Percentiles rank a stretch among this genome's conserved stretches.
These are phyloP conservation scores for Chalaropsis ovoidea DNA, from an alignment of 2,329 filamentous ascomycete species.

Conservation along the genomic window DNA sequence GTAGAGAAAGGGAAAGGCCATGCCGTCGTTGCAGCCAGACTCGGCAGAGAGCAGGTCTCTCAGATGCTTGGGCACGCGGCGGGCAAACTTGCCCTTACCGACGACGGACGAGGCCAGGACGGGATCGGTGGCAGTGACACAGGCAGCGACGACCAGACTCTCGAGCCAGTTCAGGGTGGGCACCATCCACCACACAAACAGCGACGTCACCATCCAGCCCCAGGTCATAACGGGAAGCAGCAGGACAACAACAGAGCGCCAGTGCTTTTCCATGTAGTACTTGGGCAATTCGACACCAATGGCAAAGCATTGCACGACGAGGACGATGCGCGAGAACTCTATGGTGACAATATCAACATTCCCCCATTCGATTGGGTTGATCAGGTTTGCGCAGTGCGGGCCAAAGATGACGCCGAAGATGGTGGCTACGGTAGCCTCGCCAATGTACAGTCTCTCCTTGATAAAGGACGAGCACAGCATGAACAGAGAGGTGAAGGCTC, in stretches of 20 bases:
- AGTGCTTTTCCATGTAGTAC: conserved; percentile 96
- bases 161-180: conserved; percentile 76
- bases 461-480: conserved; percentile 98
- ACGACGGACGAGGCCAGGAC: conserved; percentile 96
- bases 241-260: conserved; percentile 80
- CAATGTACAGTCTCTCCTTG: conserved; percentile 97
- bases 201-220: conserved; percentile 84
- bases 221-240: conserved; percentile 95
- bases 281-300: conserved; percentile 83
- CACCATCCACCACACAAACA: conserved; percentile 91
- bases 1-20: conserved; percentile 98
- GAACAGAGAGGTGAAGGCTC: conserved; percentile 93
- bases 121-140: conserved; percentile 93
- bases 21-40: conserved; percentile 97
- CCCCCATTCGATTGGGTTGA: conserved; percentile 67
- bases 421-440: conserved; percentile 90
- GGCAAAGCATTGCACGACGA: conserved; percentile 87
- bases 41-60: conserved; percentile 90
- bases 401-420: conserved; percentile 83
- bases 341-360: conserved; percentile 78
- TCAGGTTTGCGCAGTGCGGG: conserved; percentile 70
- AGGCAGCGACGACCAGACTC: conserved; percentile 75
- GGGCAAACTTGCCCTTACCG: conserved; percentile 97
- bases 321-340: conserved; percentile 79
- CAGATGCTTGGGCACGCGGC: conserved; percentile 93